Conservation (phyloP, 306 rosid species). For the Medicago ruthenica region DNA sequence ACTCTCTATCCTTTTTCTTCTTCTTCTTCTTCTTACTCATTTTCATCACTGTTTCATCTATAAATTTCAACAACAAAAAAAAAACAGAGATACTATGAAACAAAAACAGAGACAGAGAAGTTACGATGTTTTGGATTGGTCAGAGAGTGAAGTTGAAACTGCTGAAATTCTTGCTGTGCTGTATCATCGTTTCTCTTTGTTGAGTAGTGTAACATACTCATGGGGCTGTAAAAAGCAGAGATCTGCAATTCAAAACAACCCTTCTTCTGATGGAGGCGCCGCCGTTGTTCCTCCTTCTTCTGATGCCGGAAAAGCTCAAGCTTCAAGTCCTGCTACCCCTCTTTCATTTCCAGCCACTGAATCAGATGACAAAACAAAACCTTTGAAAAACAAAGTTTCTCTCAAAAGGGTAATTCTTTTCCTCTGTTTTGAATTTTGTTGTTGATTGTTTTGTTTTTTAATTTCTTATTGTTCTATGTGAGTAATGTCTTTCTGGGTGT, state of each 20-base stretch:
- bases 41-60: constrained; percentile 5
- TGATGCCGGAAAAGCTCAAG: constrained; percentile 37
- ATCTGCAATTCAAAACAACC: constrained; percentile 43
- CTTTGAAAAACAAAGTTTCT: constrained; percentile 21
- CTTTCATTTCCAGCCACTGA: constrained; percentile 51
- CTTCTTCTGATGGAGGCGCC: not conserved
- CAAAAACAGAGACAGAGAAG: not conserved
- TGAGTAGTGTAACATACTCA: not conserved
- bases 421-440: too few species aligned
- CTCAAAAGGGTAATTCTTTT: constrained; percentile 51
- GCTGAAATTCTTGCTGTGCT: not conserved
- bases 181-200: not conserved
- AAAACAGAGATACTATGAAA: not conserved
- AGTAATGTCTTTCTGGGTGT: not conserved
- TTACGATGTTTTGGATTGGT: not conserved
- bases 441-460: not conserved
- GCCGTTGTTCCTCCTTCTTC: not conserved
- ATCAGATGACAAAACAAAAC: constrained; percentile 57
- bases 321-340: constrained; percentile 57
- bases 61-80: not conserved
- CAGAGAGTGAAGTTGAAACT: not conserved
- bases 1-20: not conserved
- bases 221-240: constrained; percentile 62
- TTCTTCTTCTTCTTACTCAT: not conserved
- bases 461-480: not conserved